Evolutionary conservation across 768 basidiomycete genomes (phyloP), one percentile per base, ranked within the genome.

Genomic region (Termitomyces sp.): DNA sequence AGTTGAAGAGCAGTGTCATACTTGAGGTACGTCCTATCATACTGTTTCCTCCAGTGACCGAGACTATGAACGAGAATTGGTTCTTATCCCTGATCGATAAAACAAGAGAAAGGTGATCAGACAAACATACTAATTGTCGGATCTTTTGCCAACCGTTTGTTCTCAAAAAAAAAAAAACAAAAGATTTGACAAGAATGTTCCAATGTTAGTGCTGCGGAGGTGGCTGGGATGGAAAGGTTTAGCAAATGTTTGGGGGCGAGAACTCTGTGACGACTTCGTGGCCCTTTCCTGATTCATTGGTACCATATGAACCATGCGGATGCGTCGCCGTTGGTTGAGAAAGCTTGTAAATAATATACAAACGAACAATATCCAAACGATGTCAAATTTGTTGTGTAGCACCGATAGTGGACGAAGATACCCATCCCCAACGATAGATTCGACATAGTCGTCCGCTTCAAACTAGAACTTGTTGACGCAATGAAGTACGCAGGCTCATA

Each of bases 191-290:
- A 97, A 73, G 76, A 96, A 96, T 0, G 92, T 88, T 23, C 96
- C 95, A 66, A 98, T 95, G 69, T 98, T 98, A 8, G 96, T 98
- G 54, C 92, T 94, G 38, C 96, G 82, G 59, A 98, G 76, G 71
- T 98, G 96, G 11, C 96, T 95, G 54, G 96, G 94, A 63, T 98
- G 96, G 82, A 98, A 98, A 7, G 89, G 88, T 69, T 98, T 98
- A 9, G 95, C 96, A 64, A n/a, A 98, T 97, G 68, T 98, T 98
- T 11, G 95, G 95, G 1, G 90, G 92, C 2, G 93, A 95, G 71
- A 92, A 98, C 72, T 98, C 96, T 66, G 95, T 80, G 62, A 96
- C 68, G 58, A 90, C 72, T 52, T 83, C 89, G 74, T 95, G 93
- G 14, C 94, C 95, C 44, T 78, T 75, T 5, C 92, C 92, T 8